Evolutionary conservation across 2,329 filamentous ascomycete species (phyloP).

Genomic region (Iodosphaeria phyllophila): DNA sequence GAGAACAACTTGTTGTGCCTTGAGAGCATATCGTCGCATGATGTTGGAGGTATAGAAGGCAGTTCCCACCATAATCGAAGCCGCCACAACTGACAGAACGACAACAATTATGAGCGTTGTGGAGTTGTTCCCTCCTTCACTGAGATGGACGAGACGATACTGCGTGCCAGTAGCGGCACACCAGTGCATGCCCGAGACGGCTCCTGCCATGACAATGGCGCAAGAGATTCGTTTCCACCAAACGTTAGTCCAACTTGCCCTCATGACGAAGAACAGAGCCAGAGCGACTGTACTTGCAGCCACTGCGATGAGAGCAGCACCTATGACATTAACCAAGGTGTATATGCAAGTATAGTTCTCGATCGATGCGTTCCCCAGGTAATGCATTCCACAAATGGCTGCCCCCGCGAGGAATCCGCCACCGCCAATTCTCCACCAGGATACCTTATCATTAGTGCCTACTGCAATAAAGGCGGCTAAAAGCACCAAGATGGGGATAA

Average conservation of each 20-base stretch:
- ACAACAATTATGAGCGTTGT: slow-evolving; percentile 58
- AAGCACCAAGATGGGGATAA: slow-evolving; percentile 61
- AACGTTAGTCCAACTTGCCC: slow-evolving; percentile 56
- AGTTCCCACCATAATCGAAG: slow-evolving; percentile 35
- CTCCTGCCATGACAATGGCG: slow-evolving; percentile 48
- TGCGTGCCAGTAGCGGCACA: slow-evolving; percentile 52
- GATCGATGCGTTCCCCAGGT: slow-evolving; percentile 70
- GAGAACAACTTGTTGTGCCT: slow-evolving; percentile 40
- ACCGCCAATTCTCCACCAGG: slow-evolving; percentile 35
- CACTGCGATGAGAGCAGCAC: slow-evolving; percentile 53
- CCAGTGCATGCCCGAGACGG: slow-evolving; percentile 81
- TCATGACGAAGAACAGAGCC: slow-evolving; percentile 59
- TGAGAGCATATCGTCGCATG: slow-evolving; percentile 32
- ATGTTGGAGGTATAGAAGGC: slow-evolving; percentile 33
- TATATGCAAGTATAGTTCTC: slow-evolving; percentile 57
- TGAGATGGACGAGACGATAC: slow-evolving; percentile 37
- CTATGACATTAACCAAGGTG: slow-evolving; percentile 37
- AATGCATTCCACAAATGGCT: slow-evolving; percentile 74
- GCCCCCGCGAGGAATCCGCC: slow-evolving; percentile 55
- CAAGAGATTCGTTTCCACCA: slow-evolving; percentile 59
- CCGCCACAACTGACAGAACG: slow-evolving; percentile 43
- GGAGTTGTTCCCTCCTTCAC: slow-evolving; percentile 26
- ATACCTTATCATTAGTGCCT: slow-evolving; percentile 37
- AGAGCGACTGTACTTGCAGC: slow-evolving; percentile 52
- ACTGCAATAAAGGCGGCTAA: slow-evolving; percentile 53